phyloP scores from a whole-genome alignment of 176 grass and related monocot species.

The Zea mays region DNA sequence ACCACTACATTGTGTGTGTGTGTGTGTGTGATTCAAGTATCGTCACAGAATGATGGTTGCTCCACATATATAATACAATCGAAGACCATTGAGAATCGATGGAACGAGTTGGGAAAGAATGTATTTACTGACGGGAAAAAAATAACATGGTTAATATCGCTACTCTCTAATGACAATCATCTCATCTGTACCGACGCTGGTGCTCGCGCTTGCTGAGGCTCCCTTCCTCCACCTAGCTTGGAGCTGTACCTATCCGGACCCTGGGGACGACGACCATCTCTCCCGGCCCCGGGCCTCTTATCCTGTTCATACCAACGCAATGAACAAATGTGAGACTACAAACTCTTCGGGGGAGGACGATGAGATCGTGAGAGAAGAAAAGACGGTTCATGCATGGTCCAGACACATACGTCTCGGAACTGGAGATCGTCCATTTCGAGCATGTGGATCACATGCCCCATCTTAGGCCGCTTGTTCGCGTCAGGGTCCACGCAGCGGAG shows the following conservation, averaged over 20 bases:
- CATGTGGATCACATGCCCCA: conserved; percentile 98
- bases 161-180: conserved; percentile 43
- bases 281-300: conserved; percentile 50
- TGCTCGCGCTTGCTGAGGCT: conserved; percentile 60
- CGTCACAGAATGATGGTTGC: conserved; percentile 53
- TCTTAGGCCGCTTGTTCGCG: conserved; percentile 83
- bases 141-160: conserved; percentile 48
- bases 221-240: conserved; percentile 62
- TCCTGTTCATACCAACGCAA: conserved; percentile 46
- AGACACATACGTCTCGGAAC: conserved; percentile 60
- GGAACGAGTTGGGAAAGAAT: conserved; percentile 36
- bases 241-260: conserved; percentile 46
- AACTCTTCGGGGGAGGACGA: neutral
- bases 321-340: neutral
- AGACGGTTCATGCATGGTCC: neutral
- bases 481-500: conserved; percentile 91
- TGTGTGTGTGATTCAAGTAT: conserved; percentile 42
- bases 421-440: conserved; percentile 84
- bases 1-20: conserved; percentile 22
- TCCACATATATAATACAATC: conserved; percentile 59
- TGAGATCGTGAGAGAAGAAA: neutral
- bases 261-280: conserved; percentile 40
- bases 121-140: no score
- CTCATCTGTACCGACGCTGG: conserved; percentile 53
- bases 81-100: conserved; percentile 51